phyloP scores from a whole-genome alignment of 768 basidiomycete genomes.

The Kwoniella sp. region DNA sequence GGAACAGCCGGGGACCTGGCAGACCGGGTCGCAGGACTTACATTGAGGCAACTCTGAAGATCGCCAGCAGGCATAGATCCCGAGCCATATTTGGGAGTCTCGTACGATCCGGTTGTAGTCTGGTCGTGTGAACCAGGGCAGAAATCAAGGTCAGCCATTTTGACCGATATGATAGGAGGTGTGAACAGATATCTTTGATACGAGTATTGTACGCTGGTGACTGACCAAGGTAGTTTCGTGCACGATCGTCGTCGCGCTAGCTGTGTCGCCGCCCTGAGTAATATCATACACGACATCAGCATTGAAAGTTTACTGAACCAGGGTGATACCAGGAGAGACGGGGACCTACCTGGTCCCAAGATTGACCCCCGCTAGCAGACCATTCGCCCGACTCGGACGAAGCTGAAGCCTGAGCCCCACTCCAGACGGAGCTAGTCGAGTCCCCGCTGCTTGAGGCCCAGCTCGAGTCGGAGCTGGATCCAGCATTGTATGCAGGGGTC shows the following conservation, averaged over 20 bases:
- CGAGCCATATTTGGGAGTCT: conserved; percentile 15
- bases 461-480: neutral
- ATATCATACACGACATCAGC: too few relatives aligned
- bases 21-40: neutral
- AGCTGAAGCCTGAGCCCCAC: neutral
- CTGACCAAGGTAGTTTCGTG: conserved; percentile 12
- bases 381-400: neutral
- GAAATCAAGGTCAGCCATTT: neutral
- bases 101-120: conserved; percentile 4
- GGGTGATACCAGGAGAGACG: neutral
- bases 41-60: conserved; percentile 13
- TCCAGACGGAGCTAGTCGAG: neutral
- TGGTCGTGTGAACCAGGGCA: too few relatives aligned
- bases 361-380: neutral
- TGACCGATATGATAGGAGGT: too few relatives aligned
- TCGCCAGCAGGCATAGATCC: conserved; percentile 13
- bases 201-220: too few relatives aligned
- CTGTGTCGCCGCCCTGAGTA: neutral
- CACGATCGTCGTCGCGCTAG: conserved; percentile 5
- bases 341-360: neutral
- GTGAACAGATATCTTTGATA: too few relatives aligned
- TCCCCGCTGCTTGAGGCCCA: too few relatives aligned
- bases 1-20: too few relatives aligned
- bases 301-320: too few relatives aligned
- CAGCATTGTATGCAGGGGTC: neutral